Evolutionary conservation across 2,329 filamentous ascomycete species (phyloP).

Genomic region (Botryotinia narcissicola): DNA sequence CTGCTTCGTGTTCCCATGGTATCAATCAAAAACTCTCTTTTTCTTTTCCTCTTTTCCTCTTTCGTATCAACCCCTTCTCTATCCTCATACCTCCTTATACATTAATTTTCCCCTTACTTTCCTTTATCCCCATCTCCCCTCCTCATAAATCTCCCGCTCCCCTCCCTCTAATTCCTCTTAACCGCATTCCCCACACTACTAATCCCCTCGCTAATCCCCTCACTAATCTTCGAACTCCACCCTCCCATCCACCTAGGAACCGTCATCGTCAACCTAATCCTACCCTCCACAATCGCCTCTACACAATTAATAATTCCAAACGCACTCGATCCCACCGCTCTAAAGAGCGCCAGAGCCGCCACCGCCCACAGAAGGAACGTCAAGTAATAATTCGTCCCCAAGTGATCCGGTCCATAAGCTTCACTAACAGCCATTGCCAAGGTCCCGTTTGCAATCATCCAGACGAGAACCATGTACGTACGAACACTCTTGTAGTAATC

Average conservation of each 20-base stretch:
- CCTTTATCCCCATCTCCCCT: not conserved
- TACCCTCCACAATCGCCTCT: constrained; percentile 82
- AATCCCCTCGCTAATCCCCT: constrained; percentile 34
- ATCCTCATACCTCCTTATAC: not conserved
- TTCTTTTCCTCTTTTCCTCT: not conserved
- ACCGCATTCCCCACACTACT: constrained; percentile 36
- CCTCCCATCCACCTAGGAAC: constrained; percentile 36
- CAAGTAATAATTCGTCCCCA: constrained; percentile 85
- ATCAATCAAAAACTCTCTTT: constrained; percentile 8
- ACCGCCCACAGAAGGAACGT: constrained; percentile 93
- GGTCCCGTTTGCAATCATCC: constrained; percentile 90
- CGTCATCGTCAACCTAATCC: constrained; percentile 49
- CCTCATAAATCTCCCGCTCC: not conserved
- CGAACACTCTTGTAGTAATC: constrained; percentile 98
- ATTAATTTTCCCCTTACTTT: not conserved
- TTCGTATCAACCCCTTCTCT: too few relatives aligned
- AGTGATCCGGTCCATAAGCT: constrained; percentile 68
- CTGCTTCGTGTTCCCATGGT: constrained; percentile 4
- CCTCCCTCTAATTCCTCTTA: constrained; percentile 11
- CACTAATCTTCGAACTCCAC: constrained; percentile 33
- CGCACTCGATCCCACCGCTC: constrained; percentile 75
- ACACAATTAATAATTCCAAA: constrained; percentile 83
- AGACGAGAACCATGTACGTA: constrained; percentile 95
- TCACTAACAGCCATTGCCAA: constrained; percentile 92
- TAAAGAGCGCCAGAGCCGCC: constrained; percentile 80